Percentiles rank a stretch among this genome's conserved stretches.
These are phyloP conservation scores for Aspergillus baeticus DNA, from an alignment of 495 filamentous ascomycete species.

Conservation along the genomic window DNA sequence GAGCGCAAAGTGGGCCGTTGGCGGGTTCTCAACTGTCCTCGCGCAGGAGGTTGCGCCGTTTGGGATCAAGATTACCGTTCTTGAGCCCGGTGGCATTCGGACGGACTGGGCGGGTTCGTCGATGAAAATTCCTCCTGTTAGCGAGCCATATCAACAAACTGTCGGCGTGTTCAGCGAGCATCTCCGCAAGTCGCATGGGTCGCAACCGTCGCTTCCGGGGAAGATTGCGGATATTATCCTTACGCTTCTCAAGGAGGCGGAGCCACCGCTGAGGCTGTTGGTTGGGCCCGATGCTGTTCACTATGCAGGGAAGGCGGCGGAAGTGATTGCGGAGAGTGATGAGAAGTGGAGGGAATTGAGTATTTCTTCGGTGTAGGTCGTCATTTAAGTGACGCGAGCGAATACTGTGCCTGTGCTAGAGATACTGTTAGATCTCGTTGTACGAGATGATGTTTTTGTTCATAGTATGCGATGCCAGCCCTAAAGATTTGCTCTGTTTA, in stretches of 20 bases:
- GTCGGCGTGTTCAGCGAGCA: not conserved
- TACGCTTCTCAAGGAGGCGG: conserved; percentile 15
- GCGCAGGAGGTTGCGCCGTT: conserved; percentile 27
- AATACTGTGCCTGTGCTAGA: too few species aligned
- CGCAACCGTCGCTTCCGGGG: conserved; percentile 11
- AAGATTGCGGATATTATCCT: conserved; percentile 27
- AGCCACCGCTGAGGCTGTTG: conserved; percentile 25
- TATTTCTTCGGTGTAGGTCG: conserved; percentile 7
- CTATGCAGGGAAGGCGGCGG: conserved; percentile 15
- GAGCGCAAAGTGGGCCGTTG: conserved; percentile 50
- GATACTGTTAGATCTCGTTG: too few species aligned
- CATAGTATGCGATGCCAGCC: too few species aligned
- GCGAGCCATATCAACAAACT: conserved; percentile 23
- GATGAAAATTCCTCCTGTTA: conserved; percentile 24
- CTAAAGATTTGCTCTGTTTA: too few species aligned
- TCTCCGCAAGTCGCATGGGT: conserved; percentile 1
- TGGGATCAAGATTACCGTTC: conserved; percentile 28
- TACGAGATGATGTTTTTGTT: too few species aligned
- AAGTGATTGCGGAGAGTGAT: conserved; percentile 20
- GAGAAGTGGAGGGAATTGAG: conserved; percentile 24
- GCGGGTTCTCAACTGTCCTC: conserved; percentile 31
- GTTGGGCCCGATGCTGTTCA: conserved; percentile 28
- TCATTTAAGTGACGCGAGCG: too few species aligned
- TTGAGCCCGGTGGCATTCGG: conserved; percentile 37
- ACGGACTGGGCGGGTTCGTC: conserved; percentile 35